Percentiles rank a stretch among this genome's conserved stretches.
Conservation (phyloP, 2,329 filamentous ascomycete genomes). For the Curvularia verruculosa region DNA sequence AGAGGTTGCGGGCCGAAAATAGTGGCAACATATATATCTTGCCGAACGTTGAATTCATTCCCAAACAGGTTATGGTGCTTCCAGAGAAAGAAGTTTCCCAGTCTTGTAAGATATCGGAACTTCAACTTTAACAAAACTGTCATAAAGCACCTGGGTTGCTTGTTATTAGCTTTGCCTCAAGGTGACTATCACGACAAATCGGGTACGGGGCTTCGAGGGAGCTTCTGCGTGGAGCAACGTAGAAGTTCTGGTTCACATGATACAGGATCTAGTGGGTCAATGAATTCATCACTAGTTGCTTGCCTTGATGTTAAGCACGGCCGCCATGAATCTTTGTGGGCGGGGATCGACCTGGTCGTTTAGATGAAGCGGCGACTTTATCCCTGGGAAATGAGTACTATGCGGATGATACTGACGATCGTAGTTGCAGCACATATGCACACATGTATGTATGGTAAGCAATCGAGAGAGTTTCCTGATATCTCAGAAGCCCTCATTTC, state of each 20-base stretch:
- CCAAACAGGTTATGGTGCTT: background rate
- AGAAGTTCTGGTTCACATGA: background rate
- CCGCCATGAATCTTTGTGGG: background rate
- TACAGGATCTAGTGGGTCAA: background rate
- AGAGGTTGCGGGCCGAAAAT: too few species aligned
- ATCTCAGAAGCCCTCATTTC: background rate
- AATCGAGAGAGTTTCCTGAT: background rate
- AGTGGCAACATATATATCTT: too few species aligned
- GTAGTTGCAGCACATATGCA: conserved; percentile 9
- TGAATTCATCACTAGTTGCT: background rate
- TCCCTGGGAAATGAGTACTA: conserved; percentile 26
- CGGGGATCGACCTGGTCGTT: conserved; percentile 17
- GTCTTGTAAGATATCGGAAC: background rate
- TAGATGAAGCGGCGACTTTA: conserved; percentile 32
- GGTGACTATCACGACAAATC: background rate
- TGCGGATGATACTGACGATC: conserved; percentile 17
- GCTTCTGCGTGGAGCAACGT: background rate
- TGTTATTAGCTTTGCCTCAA: background rate
- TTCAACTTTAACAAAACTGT: background rate
- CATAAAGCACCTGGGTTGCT: background rate
- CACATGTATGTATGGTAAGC: background rate
- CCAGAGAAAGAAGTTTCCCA: background rate
- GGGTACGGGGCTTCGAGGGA: background rate
- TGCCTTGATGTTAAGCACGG: background rate
- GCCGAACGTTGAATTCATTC: background rate